Base-by-base conservation (phyloP, 1,284 basidiomycete genomes). In the Cutaneotrichosporon sp. region DNA sequence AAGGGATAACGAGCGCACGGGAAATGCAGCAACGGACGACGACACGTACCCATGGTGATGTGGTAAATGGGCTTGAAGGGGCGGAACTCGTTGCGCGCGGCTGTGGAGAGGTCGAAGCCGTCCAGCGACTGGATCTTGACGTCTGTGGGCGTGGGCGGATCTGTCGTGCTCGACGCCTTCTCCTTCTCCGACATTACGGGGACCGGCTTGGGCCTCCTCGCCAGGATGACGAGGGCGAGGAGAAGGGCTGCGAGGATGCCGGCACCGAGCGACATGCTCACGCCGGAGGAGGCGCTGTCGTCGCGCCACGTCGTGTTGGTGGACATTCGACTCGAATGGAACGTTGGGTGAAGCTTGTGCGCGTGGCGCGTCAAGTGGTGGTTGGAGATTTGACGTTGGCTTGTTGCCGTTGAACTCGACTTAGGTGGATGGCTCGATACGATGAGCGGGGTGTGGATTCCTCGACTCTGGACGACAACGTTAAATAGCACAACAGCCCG, bases 11-110 rank as follows among this genome's bases (percentile, higher is more conserved):
- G 17, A 37, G 7, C 20, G 16, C 8, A 37, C 12, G 3, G n/a
- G 31, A 33, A 12, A 19, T 19, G 34, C 20, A 8, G 17, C 6
- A 12, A 22, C 1, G 35, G 24, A 24, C 24, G 14, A 16, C 9
- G 7, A 14, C 16, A 46, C 54, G 20, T 37, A 56, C 54, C 46
- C 54, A 56, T 52, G 2, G 54, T 56, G n/a, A 56, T 56, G 27
- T 56, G 54, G 47, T 56, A 56, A 27, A 56, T 49, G 14, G 54
- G 54, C 54, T 56, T 56, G 46, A 46, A 56, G 20, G 50, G 50
- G n/a, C 54, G 54, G 32, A 41, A 34, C 42, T 17, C 42, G 11
- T 31, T 29, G 12, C 42, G 27, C 9, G 12, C 10, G 2, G 9
- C 42, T 4, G 42, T 33, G 8, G 17, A 11, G 27, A 27, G 32